Conservation (phyloP, 768 basidiomycete genomes). For the Leccinellum albellum region DNA sequence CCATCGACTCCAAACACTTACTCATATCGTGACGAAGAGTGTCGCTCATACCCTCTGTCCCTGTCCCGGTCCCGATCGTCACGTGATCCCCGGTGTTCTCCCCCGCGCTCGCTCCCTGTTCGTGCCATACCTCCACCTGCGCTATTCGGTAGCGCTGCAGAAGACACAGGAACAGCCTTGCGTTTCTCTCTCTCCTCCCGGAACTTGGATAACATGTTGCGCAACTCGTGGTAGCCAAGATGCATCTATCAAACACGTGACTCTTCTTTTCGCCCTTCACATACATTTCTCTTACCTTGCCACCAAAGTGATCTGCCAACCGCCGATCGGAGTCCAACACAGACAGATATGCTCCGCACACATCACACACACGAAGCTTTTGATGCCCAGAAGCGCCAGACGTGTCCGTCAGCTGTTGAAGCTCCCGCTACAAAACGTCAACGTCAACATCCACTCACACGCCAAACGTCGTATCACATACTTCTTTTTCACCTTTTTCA, state of each 20-base stretch:
- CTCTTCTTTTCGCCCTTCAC: conserved; percentile 25
- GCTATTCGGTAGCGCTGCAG: conserved; percentile 34
- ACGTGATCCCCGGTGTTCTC: conserved; percentile 57
- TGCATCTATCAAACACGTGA: conserved; percentile 74
- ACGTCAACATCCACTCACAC: neutral
- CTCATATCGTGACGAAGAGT: conserved; percentile 65
- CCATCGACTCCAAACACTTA: conserved; percentile 39
- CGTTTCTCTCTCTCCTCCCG: conserved; percentile 85
- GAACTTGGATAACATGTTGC: conserved; percentile 89
- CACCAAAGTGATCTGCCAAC: conserved; percentile 98
- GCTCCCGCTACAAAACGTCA: conserved; percentile 61
- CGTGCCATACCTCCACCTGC: conserved; percentile 39
- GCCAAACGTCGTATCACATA: conserved; percentile 26
- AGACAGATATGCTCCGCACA: conserved; percentile 98
- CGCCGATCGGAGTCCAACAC: conserved; percentile 98
- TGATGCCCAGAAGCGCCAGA: conserved; percentile 99
- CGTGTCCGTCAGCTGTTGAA: conserved; percentile 95
- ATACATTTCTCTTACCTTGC: conserved; percentile 78
- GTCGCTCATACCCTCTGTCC: conserved; percentile 66
- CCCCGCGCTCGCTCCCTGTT: conserved; percentile 39
- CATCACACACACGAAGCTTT: conserved; percentile 99
- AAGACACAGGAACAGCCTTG: conserved; percentile 54
- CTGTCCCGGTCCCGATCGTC: conserved; percentile 67
- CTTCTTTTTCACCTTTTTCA: conserved; percentile 96
- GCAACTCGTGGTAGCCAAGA: conserved; percentile 95